Base-by-base conservation (phyloP, 768 basidiomycete genomes). In the Amanita rubescens region DNA sequence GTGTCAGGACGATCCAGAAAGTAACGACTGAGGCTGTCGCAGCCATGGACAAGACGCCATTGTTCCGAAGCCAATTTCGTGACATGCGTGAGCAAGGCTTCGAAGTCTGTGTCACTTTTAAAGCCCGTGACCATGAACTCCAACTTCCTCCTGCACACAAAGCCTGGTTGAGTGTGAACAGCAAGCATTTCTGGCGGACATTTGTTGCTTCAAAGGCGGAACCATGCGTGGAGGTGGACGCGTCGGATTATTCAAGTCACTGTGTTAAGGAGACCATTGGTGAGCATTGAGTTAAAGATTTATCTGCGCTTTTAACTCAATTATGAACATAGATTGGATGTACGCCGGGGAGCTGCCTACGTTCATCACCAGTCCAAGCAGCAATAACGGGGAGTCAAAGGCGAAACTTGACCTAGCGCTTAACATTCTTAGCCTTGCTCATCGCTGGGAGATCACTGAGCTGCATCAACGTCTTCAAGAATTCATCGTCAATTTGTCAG, bases 81-180 rank as follows among this genome's bases (percentile, higher is more conserved):
- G 56, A 10, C n/a, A n/a, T n/a, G n/a, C n/a, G n/a, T n/a, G n/a
- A n/a, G n/a, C n/a, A n/a, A n/a, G 58, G 64, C 3, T 47, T 55
- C 15, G 62, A 75, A 14, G 71, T 67, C 0, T 75, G 77, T 57
- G 67, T 75, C 20, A 47, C 59, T 4, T 72, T 79, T 49, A 45
- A 59, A 20, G 56, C 68, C 1, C 43, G 51, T n/a, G 51, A 53
- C 10, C 57, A 53, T 5, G 60, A 63, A 3, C 53, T 57, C 12
- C 59, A 63, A 7, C 59, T 44, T 3, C 60, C 74, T 15, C 60
- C 62, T 3, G 75, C 71, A 0, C 77, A 77, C 57, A 69, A 72
- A 4, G 54, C 63, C 3, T 72, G 73, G 53, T 59, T 78, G 32
- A 67, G 68, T 14, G 69, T 68, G 3, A 65, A 57, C 32, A 68